Evolutionary conservation across 345 rosid genomes (phyloP).

Genomic region (Rhizophora apiculata): DNA sequence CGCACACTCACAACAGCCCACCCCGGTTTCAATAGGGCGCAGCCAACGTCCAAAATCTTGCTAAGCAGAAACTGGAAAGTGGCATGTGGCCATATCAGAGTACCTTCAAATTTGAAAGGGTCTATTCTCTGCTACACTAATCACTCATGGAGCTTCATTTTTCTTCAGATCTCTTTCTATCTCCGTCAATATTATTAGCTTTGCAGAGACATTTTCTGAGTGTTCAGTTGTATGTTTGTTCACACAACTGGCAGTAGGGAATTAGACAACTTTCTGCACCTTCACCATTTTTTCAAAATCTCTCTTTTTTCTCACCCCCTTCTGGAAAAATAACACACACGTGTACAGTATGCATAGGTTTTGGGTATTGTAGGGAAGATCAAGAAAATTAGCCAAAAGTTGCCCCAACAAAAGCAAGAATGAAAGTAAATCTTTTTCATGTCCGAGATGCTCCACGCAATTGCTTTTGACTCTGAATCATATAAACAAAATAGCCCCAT

Average conservation of each 20-base stretch:
- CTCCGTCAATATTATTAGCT: slow-evolving; percentile 1
- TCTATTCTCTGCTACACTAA: slow-evolving; percentile 11
- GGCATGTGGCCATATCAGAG: neutral
- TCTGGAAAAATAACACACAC: neutral
- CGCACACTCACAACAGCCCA: too few relatives aligned
- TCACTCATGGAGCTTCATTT: neutral
- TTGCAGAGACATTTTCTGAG: neutral
- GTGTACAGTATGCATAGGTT: neutral
- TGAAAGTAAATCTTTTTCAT: slow-evolving; percentile 30
- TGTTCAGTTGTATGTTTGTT: neutral
- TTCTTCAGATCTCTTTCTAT: neutral
- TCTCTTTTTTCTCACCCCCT: neutral
- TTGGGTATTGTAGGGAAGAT: slow-evolving; percentile 1
- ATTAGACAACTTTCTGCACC: neutral
- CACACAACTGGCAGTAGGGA: neutral
- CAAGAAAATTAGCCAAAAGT: slow-evolving; percentile 15
- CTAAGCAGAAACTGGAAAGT: neutral
- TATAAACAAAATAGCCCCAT: neutral
- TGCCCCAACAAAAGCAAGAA: slow-evolving; percentile 1
- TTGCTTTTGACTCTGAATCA: slow-evolving; percentile 15
- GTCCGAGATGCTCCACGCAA: slow-evolving; percentile 18
- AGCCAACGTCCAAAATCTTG: neutral
- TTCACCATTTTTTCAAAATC: neutral
- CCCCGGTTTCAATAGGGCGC: neutral
- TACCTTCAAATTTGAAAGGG: slow-evolving; percentile 5